A percentile compares a stretch with the other conserved stretches of the same genome.
Evolutionary conservation across 169 alveolate species (phyloP).

Genomic region (Plasmodium gaboni): DNA sequence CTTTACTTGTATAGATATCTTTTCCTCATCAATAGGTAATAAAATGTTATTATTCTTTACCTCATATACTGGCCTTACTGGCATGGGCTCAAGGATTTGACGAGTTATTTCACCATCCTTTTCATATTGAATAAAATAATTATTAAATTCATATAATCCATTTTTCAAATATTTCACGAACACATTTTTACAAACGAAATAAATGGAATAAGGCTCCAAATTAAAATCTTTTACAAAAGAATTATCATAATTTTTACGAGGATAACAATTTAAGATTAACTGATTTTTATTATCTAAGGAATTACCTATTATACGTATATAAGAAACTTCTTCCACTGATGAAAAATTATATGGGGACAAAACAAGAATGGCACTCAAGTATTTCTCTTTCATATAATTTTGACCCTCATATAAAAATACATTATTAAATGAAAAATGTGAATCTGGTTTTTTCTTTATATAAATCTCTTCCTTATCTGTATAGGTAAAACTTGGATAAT

Average conservation of each 20-base stretch:
- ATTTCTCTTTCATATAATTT: conserved; percentile 9
- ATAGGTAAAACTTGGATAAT: conserved; percentile 53
- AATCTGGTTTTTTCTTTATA: conserved; percentile 32
- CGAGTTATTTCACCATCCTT: not conserved
- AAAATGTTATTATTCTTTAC: conserved; percentile 13
- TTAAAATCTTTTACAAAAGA: conserved; percentile 1
- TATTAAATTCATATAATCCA: conserved; percentile 64
- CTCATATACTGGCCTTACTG: conserved; percentile 46
- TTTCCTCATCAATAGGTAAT: not conserved
- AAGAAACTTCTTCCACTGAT: conserved; percentile 5
- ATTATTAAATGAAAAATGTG: conserved; percentile 32
- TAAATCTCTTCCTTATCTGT: conserved; percentile 16
- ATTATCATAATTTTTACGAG: conserved; percentile 28
- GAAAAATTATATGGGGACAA: conserved; percentile 16
- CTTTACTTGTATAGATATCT: not conserved
- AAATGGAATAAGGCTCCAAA: conserved; percentile 17
- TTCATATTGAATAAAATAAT: conserved; percentile 20
- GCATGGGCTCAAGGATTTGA: conserved; percentile 31
- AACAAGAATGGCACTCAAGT: conserved; percentile 43
- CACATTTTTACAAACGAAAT: conserved; percentile 51
- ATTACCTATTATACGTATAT: conserved; percentile 43
- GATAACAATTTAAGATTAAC: conserved; percentile 33
- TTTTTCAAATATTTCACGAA: not conserved
- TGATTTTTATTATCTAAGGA: conserved; percentile 29
- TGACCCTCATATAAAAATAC: conserved; percentile 33